phyloP scores from a whole-genome alignment of 352 stramenopile genomes.

The Peronospora belbahrii region DNA sequence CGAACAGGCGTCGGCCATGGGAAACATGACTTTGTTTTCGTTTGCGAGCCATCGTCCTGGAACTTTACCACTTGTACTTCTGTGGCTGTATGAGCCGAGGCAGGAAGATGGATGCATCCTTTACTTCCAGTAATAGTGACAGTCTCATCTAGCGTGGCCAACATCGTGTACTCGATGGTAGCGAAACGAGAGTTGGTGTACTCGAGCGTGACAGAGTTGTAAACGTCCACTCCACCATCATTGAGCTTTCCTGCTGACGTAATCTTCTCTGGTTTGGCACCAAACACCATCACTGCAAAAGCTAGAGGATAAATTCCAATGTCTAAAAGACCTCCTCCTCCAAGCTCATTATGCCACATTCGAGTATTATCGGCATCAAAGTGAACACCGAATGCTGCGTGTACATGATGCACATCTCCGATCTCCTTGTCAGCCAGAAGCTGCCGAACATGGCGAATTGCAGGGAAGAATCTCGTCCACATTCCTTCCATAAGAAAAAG shows the following conservation, averaged over 20 bases:
- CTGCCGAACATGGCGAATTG: constrained; percentile 47
- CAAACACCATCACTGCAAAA: constrained; percentile 58
- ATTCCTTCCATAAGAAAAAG: constrained; percentile 81
- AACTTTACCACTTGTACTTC: constrained; percentile 39
- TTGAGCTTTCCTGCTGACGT: constrained; percentile 20
- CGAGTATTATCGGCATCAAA: constrained; percentile 39
- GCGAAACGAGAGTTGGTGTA: constrained; percentile 48
- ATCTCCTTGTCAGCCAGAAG: constrained; percentile 50
- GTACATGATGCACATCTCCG: constrained; percentile 58
- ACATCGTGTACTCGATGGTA: constrained; percentile 58
- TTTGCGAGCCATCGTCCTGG: constrained; percentile 20
- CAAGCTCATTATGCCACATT: constrained; percentile 63
- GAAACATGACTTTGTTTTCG: constrained; percentile 35
- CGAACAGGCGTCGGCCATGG: constrained; percentile 26
- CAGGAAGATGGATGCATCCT: constrained; percentile 56
- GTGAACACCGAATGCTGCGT: constrained; percentile 61
- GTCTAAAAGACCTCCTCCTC: constrained; percentile 65
- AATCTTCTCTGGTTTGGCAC: constrained; percentile 35
- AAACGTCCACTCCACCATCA: constrained; percentile 41
- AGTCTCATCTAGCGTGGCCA: constrained; percentile 54
- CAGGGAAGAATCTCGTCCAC: constrained; percentile 85
- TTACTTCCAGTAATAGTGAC: constrained; percentile 68
- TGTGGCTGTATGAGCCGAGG: constrained; percentile 50
- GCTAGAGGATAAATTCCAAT: constrained; percentile 75
- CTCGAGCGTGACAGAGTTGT: constrained; percentile 55